Evolutionary conservation across 306 rosid genomes (phyloP), one percentile per base, ranked within the genome.

Genomic region (Vigna unguiculata): DNA sequence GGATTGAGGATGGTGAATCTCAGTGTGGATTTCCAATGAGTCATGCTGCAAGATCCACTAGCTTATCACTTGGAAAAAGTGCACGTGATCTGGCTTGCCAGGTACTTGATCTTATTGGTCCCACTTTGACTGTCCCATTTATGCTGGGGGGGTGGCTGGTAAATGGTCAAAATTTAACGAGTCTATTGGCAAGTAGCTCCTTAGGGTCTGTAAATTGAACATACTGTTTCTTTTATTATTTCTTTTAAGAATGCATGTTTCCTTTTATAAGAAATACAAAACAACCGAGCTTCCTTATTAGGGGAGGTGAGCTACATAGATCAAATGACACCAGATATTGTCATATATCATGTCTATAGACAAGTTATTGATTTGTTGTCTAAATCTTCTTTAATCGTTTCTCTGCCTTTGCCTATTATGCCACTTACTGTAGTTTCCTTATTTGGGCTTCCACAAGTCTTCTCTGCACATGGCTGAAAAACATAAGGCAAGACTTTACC

Each of bases 61-160:
- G 89, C 78, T 79, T 90, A 47, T 81, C 89, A 58, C 95, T 95
- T 48, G 98, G 96, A 71, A 92, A 90, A 83, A 85, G 85, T 78
- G 87, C 91, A 15, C 87, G 90, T 9, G 97, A 92, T 82, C 97
- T 95, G 81, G 97, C 98, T 80, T 95, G 97, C 80, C 97, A 95
- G 96, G 98, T 92, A 85, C 22, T 19, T 12, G 71, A 75, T 43
- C 57, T 36, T 53, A 58, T 62, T 49, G 57, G 58, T 66, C 62
- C 60, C 25, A 47, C 30, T 45, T 70, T 15, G 66, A 25, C 28
- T n/a, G n/a, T n/a, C n/a, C n/a, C n/a, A n/a, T n/a, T n/a, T n/a
- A n/a, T n/a, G n/a, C n/a, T n/a, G n/a, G n/a, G 61, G 52, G 34
- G 40, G 70, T 45, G 63, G 25, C 58, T 17, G 4, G 43, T 38